phyloP scores from a whole-genome alignment of 1,284 basidiomycete genomes.

The Apiotrichum mycotoxinovorans region DNA sequence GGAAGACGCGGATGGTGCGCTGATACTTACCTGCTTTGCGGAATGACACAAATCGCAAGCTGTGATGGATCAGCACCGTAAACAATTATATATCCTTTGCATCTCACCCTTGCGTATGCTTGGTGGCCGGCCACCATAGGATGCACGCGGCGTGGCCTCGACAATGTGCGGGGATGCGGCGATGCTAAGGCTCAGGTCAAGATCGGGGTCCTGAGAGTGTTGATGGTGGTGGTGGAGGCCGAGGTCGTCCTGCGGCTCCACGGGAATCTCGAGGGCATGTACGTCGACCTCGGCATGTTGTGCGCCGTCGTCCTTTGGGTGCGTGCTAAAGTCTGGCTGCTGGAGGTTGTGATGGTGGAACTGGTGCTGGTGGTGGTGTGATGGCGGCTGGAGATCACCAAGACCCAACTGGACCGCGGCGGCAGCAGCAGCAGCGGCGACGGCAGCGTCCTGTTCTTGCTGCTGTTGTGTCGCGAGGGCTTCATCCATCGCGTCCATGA shows the following conservation, averaged over 20 bases:
- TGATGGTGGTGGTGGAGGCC: neutral
- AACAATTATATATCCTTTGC: too few species aligned
- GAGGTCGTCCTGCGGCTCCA: constrained; percentile 18
- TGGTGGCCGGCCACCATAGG: constrained; percentile 34
- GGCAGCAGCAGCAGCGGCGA: constrained; percentile 37
- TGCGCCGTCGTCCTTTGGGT: constrained; percentile 25
- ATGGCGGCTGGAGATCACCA: constrained; percentile 16
- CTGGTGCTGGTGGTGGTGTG: constrained; percentile 24
- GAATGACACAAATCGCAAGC: constrained; percentile 49
- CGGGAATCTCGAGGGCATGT: constrained; percentile 20
- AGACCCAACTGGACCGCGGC: constrained; percentile 34
- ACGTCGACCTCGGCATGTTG: constrained; percentile 19
- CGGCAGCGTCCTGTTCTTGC: constrained; percentile 39
- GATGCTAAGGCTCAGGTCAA: constrained; percentile 33
- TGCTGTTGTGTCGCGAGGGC: constrained; percentile 26
- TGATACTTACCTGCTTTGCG: constrained; percentile 42
- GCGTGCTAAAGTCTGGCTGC: constrained; percentile 37
- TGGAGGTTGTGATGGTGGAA: constrained; percentile 38
- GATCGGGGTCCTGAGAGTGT: constrained; percentile 14
- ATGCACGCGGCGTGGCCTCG: constrained; percentile 4
- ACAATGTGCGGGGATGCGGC: constrained; percentile 11
- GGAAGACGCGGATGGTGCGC: constrained; percentile 6
- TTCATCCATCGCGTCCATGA: constrained; percentile 27
- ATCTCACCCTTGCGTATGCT: constrained; percentile 47
- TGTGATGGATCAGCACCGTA: constrained; percentile 17